phyloP scores from a whole-genome alignment of 2,329 filamentous ascomycete species.

The Verticillium klebahnii region DNA sequence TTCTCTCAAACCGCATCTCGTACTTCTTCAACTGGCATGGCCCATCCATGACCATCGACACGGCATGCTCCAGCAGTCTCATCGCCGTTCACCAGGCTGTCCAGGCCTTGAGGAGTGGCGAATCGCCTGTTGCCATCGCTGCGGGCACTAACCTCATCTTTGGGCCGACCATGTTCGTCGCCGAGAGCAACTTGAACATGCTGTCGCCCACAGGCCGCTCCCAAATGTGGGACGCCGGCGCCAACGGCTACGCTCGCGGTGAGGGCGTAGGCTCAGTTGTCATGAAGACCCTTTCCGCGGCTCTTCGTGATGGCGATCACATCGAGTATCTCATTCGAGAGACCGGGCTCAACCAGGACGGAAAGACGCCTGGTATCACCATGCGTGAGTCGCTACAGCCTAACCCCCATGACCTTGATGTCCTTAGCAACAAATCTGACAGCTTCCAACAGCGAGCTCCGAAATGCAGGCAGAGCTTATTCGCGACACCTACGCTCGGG shows the following conservation, averaged over 20 bases:
- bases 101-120: no score
- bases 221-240: constrained; percentile 30
- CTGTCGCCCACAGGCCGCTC: constrained; percentile 20
- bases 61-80: no score
- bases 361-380: constrained; percentile 24
- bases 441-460: constrained; percentile 11
- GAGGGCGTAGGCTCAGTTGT: constrained; percentile 44
- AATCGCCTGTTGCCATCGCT: no score
- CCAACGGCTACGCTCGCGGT: constrained; percentile 44
- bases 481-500: no score
- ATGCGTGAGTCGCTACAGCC: constrained; percentile 23
- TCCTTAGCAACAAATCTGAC: constrained; percentile 4
- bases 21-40: no score
- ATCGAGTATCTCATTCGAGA: constrained; percentile 19
- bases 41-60: no score
- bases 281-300: constrained; percentile 39
- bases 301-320: constrained; percentile 27
- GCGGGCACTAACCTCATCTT: constrained; percentile 20
- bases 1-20: no score
- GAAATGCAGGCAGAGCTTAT: constrained; percentile 25
- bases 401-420: constrained; percentile 20
- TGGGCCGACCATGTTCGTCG: constrained; percentile 4
- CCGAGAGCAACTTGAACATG: constrained; percentile 17
- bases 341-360: constrained; percentile 18
- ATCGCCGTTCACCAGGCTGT: no score